phyloP scores from a whole-genome alignment of 106 monocot genomes.

The Hemerocallis citrina region DNA sequence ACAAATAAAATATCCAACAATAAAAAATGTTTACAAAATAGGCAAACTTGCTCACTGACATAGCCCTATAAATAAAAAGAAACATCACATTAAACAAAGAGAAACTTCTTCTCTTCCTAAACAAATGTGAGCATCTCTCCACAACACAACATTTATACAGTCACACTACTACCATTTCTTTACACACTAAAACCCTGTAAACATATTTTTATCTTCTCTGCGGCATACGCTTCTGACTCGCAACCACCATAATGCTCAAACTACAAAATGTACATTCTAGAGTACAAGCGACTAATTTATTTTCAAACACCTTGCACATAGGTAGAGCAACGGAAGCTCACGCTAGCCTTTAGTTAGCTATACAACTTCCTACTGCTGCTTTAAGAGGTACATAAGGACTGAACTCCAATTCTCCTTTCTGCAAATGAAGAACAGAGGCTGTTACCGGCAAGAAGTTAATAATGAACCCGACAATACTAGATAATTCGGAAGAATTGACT shows the following conservation, averaged over 20 bases:
- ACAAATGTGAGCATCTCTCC: slow-evolving; percentile 8
- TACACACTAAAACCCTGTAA: slow-evolving; percentile 6
- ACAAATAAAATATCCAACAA: too few species aligned
- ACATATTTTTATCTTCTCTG: slow-evolving; percentile 11
- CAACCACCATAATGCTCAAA: not conserved
- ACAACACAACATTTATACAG: slow-evolving; percentile 13
- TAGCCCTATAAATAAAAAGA: too few species aligned
- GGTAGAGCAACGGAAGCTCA: not conserved
- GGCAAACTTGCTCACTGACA: too few species aligned
- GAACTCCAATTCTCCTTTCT: slow-evolving; percentile 26
- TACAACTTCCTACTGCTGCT: slow-evolving; percentile 3
- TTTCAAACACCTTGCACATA: not conserved
- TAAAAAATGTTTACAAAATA: too few species aligned
- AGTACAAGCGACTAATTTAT: slow-evolving; percentile 10
- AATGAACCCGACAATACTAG: not conserved
- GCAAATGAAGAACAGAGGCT: not conserved
- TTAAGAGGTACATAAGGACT: slow-evolving; percentile 11
- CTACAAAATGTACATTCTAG: slow-evolving; percentile 11
- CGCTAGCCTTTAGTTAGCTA: slow-evolving; percentile 11
- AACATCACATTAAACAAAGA: not conserved
- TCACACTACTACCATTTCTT: slow-evolving; percentile 15
- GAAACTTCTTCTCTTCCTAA: not conserved
- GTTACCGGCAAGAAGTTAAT: not conserved
- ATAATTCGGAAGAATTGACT: not conserved
- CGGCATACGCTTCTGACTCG: slow-evolving; percentile 8